phyloP scores from a whole-genome alignment of 768 basidiomycete species.

The Trametes cubensis region DNA sequence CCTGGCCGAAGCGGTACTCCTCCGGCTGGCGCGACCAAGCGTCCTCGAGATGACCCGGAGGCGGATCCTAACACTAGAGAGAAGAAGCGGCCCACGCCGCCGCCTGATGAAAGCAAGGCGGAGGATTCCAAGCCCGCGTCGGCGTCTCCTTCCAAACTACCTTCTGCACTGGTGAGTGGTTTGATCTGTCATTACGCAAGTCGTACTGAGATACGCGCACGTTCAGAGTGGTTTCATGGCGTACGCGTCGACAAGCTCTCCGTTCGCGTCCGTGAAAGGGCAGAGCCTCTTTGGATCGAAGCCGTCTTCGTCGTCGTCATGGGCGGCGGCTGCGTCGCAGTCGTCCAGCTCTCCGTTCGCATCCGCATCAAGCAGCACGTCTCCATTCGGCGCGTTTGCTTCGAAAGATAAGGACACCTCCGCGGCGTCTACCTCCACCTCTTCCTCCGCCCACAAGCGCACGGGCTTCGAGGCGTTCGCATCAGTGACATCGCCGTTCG shows the following conservation, averaged over 20 bases:
- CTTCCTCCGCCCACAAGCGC: slow-evolving; percentile 43
- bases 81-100: slow-evolving; percentile 60
- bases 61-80: slow-evolving; percentile 59
- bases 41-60: slow-evolving; percentile 64
- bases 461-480: slow-evolving; percentile 63
- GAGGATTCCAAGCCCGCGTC: slow-evolving; percentile 13
- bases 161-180: slow-evolving; percentile 46
- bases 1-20: slow-evolving; percentile 13
- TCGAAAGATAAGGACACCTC: slow-evolving; percentile 29
- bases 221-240: slow-evolving; percentile 74
- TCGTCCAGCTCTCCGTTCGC: slow-evolving; percentile 22
- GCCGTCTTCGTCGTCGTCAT: slow-evolving; percentile 36
- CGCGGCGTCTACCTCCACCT: background rate
- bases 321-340: slow-evolving; percentile 19
- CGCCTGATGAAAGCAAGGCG: slow-evolving; percentile 52
- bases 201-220: background rate
- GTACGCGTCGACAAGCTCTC: slow-evolving; percentile 73
- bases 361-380: slow-evolving; percentile 11
- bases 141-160: slow-evolving; percentile 20
- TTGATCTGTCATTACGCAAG: slow-evolving; percentile 19
- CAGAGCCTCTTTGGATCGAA: slow-evolving; percentile 52
- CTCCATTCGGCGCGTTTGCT: slow-evolving; percentile 31
- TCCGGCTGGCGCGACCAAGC: slow-evolving; percentile 49
- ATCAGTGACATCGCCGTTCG: slow-evolving; percentile 54
- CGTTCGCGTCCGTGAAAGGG: slow-evolving; percentile 75